Percentiles rank a stretch among this genome's conserved stretches.
Evolutionary conservation across 2,329 filamentous ascomycete species (phyloP).

Genomic region (Bipolaris zeicola): DNA sequence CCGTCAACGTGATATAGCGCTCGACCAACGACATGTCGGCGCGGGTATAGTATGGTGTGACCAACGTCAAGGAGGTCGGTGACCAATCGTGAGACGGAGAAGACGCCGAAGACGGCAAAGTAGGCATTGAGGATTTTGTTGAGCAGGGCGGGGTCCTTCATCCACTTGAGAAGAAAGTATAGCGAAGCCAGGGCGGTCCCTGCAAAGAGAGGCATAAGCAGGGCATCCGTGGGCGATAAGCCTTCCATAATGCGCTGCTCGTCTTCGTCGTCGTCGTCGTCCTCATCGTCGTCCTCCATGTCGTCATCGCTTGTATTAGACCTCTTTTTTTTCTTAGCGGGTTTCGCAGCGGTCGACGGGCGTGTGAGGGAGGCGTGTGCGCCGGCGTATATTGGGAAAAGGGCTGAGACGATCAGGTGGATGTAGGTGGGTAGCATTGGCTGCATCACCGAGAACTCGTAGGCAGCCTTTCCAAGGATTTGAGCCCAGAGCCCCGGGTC

Average conservation of each 20-base stretch:
- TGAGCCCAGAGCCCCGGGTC: constrained; percentile 39
- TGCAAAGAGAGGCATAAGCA: constrained; percentile 82
- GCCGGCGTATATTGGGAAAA: constrained; percentile 83
- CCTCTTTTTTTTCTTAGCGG: constrained; percentile 59
- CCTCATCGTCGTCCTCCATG: constrained; percentile 51
- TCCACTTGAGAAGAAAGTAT: constrained; percentile 88
- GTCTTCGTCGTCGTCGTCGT: constrained; percentile 57
- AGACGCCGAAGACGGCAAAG: constrained; percentile 79
- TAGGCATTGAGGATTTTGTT: constrained; percentile 85
- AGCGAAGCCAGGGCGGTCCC: constrained; percentile 73
- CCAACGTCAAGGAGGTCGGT: constrained; percentile 71
- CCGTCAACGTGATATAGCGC: constrained; percentile 56
- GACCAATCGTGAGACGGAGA: constrained; percentile 73
- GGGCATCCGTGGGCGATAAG: constrained; percentile 76
- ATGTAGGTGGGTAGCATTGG: constrained; percentile 60
- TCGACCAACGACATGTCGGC: constrained; percentile 64
- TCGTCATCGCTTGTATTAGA: constrained; percentile 48
- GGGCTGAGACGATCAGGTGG: constrained; percentile 69
- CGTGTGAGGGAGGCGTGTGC: constrained; percentile 84
- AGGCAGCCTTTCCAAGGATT: constrained; percentile 44
- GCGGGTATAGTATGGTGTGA: constrained; percentile 74
- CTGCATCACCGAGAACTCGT: constrained; percentile 51
- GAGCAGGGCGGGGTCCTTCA: constrained; percentile 78
- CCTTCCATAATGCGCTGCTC: constrained; percentile 67
- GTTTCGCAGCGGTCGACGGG: constrained; percentile 76